Base-by-base conservation (phyloP, 2,329 filamentous ascomycete genomes). In the Ophiobolus disseminans region DNA sequence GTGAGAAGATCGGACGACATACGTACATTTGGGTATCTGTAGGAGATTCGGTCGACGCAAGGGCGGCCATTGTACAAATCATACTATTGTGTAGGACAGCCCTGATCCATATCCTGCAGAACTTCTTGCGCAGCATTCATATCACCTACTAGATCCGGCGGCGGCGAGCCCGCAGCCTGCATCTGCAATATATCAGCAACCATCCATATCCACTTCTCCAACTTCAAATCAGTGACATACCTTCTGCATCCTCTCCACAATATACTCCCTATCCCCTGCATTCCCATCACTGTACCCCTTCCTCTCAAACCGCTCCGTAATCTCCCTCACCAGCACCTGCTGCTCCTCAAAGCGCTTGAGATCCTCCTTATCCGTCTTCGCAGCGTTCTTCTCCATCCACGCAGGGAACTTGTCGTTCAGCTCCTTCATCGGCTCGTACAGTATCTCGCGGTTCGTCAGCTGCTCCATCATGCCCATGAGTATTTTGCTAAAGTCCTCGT, bases 401-500 rank as follows among this genome's bases (percentile, higher is more conserved):
- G 76, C 85, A 0, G 92, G 93, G 68, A 94, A 99, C 74, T 97
- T 97, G 43, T 90, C 88, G 72, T 96, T 79, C 38, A 99, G 79
- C 75, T 99, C 94, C 78, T 96, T 96, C 91, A 99, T 97, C 2
- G 94, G 94, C 76, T 99, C 93, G 71, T 97, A 97, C 40, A 99
- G 76, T 55, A 99, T 97, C 62, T 97, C 94, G 78, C 96, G 97
- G 74, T 96, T 96, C 3, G 94, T 97, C 55, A 99, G 82, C 74
- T 99, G 92, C 76, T 97, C 91, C 93, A 99, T 97, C 91, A 97
- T 96, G 44, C 89, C 90, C 82, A 96, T 85, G 50, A 99, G 83
- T 86, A 97, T 91, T 76, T 96, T 93, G 48, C 90, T 91, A 65
- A 97, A 89, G 62, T 96, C 91, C 63, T 94, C 91, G 47, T 97